A percentile compares a stretch with the other conserved stretches of the same genome.
These are phyloP conservation scores for Colletotrichum cordylinicola DNA, from an alignment of 2,329 filamentous ascomycete genomes.

Conservation along the genomic window DNA sequence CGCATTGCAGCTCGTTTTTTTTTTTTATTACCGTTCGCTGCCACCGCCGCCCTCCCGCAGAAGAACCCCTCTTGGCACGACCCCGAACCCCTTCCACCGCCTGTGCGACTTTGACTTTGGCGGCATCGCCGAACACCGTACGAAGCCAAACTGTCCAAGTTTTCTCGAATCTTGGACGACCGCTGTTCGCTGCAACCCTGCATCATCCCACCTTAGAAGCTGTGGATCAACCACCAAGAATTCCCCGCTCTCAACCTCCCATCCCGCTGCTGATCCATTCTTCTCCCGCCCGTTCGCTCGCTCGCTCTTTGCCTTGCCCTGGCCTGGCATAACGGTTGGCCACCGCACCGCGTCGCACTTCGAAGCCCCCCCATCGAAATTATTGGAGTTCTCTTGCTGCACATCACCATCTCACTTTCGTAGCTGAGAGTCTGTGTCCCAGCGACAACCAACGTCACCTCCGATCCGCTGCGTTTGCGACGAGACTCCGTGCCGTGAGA, in stretches of 20 bases:
- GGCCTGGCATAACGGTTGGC: background rate
- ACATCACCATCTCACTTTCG: background rate
- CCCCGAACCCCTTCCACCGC: background rate
- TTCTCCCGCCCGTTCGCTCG: background rate
- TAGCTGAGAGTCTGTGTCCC: background rate
- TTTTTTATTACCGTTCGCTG: background rate
- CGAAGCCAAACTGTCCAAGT: background rate
- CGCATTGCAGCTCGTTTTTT: background rate
- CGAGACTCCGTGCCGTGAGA: background rate
- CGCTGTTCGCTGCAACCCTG: slow-evolving; percentile 20
- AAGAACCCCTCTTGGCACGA: background rate
- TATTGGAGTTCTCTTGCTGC: background rate
- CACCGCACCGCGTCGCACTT: slow-evolving; percentile 4
- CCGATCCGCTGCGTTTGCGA: background rate
- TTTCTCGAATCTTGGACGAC: slow-evolving; percentile 1
- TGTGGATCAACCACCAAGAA: slow-evolving; percentile 20
- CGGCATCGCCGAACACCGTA: slow-evolving; percentile 10
- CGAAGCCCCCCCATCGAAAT: background rate
- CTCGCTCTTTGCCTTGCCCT: background rate
- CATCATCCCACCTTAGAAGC: slow-evolving; percentile 20
- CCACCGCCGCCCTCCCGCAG: background rate
- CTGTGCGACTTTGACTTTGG: background rate
- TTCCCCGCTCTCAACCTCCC: slow-evolving; percentile 22
- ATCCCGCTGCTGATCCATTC: slow-evolving; percentile 19
- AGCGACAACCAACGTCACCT: background rate